Evolutionary conservation across 345 rosid genomes (phyloP).

Genomic region (Erucastrum elatum): DNA sequence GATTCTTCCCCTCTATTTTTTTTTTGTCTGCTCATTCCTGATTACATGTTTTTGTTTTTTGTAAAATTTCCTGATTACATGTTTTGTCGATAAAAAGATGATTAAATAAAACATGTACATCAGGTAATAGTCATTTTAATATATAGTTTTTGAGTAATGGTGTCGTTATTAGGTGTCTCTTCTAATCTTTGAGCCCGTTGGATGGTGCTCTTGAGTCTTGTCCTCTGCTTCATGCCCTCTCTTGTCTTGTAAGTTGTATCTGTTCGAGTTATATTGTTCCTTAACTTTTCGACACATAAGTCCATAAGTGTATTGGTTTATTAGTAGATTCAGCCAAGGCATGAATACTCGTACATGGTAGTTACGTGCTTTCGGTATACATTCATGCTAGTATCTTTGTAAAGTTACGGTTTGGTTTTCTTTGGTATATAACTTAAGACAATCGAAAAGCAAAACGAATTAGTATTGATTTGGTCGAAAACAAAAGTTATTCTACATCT

Average conservation of each 20-base stretch:
- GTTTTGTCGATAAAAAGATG: not conserved
- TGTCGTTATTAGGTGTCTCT: conserved; percentile 32
- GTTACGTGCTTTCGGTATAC: not conserved
- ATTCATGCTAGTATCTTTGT: not conserved
- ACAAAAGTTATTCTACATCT: not conserved
- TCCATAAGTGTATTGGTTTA: not conserved
- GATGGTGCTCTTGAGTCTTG: conserved; percentile 18
- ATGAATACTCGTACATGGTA: not conserved
- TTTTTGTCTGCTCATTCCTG: not conserved
- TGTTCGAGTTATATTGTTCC: conserved; percentile 16
- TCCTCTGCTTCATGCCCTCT: conserved; percentile 32
- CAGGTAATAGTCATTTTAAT: not conserved
- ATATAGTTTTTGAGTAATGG: not conserved
- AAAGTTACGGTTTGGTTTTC: not conserved
- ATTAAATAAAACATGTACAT: not conserved
- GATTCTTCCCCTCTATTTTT: not conserved
- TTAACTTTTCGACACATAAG: conserved; percentile 26
- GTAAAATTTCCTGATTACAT: not conserved
- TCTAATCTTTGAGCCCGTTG: conserved; percentile 12
- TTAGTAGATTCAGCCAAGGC: not conserved
- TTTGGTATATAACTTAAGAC: not conserved
- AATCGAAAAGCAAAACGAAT: not conserved
- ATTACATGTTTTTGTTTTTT: not conserved
- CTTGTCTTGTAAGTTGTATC: conserved; percentile 34
- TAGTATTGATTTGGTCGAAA: not conserved